Percentiles rank a stretch among this genome's conserved stretches.
These are phyloP conservation scores for Astragalus membranaceus DNA, from an alignment of 306 rosid genomes.

Conservation along the genomic window DNA sequence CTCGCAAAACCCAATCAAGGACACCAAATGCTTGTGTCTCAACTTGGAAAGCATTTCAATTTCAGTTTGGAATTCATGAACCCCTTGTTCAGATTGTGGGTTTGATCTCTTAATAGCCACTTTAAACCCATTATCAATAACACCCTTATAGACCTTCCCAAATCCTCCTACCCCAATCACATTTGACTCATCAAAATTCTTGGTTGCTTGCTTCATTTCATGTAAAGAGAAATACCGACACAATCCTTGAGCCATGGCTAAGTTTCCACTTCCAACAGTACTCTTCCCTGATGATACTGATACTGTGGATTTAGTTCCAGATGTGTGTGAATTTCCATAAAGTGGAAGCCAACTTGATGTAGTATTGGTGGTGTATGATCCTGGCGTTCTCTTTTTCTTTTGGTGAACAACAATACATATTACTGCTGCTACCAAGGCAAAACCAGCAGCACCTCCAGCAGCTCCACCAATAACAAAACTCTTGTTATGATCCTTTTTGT, in stretches of 20 bases:
- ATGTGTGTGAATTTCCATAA: conserved; percentile 22
- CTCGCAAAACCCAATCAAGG: conserved; percentile 51
- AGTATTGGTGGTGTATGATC: conserved; percentile 21
- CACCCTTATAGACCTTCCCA: conserved; percentile 51
- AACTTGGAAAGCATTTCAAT: conserved; percentile 50
- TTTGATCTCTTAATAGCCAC: conserved; percentile 48
- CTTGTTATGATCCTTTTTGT: background rate
- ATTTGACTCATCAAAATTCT: conserved; percentile 42
- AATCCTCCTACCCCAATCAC: conserved; percentile 61
- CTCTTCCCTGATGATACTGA: conserved; percentile 53
- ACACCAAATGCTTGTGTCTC: conserved; percentile 51
- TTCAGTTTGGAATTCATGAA: conserved; percentile 45
- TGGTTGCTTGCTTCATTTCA: conserved; percentile 40
- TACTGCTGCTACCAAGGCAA: conserved; percentile 42
- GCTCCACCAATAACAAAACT: conserved; percentile 27
- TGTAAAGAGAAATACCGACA: conserved; percentile 42
- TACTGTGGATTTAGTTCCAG: conserved; percentile 16
- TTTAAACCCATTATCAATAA: conserved; percentile 32
- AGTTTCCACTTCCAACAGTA: conserved; percentile 5
- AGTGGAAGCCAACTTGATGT: conserved; percentile 43
- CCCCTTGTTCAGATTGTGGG: conserved; percentile 51
- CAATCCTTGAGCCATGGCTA: conserved; percentile 43
- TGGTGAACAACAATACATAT: conserved; percentile 7
- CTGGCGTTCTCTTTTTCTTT: conserved; percentile 16
- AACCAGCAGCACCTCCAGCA: conserved; percentile 43